phyloP scores from a whole-genome alignment of 108 stramenopile genomes.

The Chaetoceros muelleri region DNA sequence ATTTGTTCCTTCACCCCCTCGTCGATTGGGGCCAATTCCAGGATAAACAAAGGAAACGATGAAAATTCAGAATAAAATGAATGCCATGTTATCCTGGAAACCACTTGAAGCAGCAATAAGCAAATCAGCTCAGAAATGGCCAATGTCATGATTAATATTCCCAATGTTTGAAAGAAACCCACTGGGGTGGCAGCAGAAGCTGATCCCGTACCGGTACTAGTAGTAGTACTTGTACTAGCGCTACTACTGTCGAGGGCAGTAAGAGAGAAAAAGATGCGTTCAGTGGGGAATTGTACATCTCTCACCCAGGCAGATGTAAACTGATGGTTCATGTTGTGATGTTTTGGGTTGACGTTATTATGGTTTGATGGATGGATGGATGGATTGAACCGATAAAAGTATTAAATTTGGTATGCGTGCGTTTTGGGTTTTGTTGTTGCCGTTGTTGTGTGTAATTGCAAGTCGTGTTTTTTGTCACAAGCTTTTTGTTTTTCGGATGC shows the following conservation, averaged over 20 bases:
- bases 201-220: neutral
- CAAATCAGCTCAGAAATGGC: neutral
- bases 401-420: too few relatives aligned
- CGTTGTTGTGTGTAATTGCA: too few relatives aligned
- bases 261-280: neutral
- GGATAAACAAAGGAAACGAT: neutral
- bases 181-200: neutral
- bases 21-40: neutral
- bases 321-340: too few relatives aligned
- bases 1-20: neutral
- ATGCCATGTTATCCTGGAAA: neutral
- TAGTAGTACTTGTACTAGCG: neutral
- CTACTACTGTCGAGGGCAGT: neutral
- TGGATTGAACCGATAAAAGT: too few relatives aligned
- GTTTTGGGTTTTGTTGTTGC: too few relatives aligned
- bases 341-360: too few relatives aligned
- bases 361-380: too few relatives aligned
- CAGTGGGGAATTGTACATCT: neutral
- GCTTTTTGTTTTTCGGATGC: too few relatives aligned
- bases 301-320: neutral
- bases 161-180: neutral
- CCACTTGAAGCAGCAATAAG: neutral
- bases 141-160: neutral
- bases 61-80: neutral
- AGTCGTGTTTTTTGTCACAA: too few relatives aligned